A percentile compares a stretch with the other conserved stretches of the same genome.
Evolutionary conservation across 1,284 basidiomycete species (phyloP).

Genomic region (Moesziomyces antarcticus): DNA sequence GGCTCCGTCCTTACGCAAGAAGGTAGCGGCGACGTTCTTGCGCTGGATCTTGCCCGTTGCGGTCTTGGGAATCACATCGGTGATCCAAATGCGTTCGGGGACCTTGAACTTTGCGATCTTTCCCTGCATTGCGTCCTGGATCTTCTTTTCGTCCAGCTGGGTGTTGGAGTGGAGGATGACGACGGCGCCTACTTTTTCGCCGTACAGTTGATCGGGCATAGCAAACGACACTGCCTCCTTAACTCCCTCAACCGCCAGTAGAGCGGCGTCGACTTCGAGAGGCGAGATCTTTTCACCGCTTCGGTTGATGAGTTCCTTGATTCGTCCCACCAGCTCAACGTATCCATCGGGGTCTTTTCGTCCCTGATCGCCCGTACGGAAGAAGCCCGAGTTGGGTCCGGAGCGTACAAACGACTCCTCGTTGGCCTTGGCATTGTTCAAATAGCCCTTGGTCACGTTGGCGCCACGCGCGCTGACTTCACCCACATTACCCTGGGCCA

Average conservation of each 20-base stretch:
- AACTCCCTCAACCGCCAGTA: constrained; percentile 71
- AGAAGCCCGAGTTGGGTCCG: constrained; percentile 69
- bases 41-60: constrained; percentile 66
- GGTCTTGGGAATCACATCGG: constrained; percentile 68
- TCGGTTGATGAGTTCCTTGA: constrained; percentile 68
- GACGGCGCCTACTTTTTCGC: constrained; percentile 67
- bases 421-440: constrained; percentile 70
- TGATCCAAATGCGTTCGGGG: constrained; percentile 67
- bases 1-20: constrained; percentile 51
- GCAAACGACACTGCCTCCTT: constrained; percentile 71
- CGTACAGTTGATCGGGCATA: constrained; percentile 67
- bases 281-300: constrained; percentile 78
- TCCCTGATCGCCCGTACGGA: constrained; percentile 76
- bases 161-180: constrained; percentile 61
- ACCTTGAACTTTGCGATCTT: constrained; percentile 69
- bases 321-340: constrained; percentile 70
- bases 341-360: constrained; percentile 75
- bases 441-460: constrained; percentile 71
- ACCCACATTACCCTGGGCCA: constrained; percentile 67
- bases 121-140: constrained; percentile 55
- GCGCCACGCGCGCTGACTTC: constrained; percentile 71
- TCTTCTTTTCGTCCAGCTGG: constrained; percentile 50
- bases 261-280: constrained; percentile 73
- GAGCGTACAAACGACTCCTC: constrained; percentile 66
- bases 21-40: constrained; percentile 60